A percentile compares a stretch with the other conserved stretches of the same genome.
Conservation (phyloP, 306 rosid genomes). For the Sesbania bispinosa region DNA sequence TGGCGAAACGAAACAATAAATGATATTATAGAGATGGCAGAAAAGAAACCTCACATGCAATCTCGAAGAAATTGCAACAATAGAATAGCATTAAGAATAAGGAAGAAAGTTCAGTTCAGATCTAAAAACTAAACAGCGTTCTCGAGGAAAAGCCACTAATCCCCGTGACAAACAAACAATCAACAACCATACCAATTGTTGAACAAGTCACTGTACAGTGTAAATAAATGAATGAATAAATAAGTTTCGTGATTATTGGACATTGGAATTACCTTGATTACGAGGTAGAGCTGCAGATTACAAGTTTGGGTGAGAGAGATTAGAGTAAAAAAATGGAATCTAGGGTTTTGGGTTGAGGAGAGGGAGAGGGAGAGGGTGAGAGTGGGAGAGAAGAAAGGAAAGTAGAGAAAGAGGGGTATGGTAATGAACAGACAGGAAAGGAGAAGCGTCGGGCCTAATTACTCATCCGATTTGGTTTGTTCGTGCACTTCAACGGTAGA, state of each 20-base stretch:
- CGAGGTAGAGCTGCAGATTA: neutral
- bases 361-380: neutral
- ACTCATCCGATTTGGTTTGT: too few species aligned
- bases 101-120: neutral
- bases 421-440: too few species aligned
- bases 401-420: too few species aligned
- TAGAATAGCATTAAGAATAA: neutral
- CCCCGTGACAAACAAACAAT: neutral
- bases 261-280: slow-evolving; percentile 33
- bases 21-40: neutral
- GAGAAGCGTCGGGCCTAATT: too few species aligned
- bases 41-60: neutral
- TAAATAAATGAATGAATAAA: neutral
- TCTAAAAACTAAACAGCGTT: neutral
- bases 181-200: neutral
- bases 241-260: neutral
- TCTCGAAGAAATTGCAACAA: neutral
- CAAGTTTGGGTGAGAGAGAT: neutral
- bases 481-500: too few species aligned
- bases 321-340: neutral
- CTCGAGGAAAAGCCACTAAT: neutral
- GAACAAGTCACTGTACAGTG: neutral
- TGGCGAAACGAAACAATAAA: neutral
- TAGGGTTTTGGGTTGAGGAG: slow-evolving; percentile 17
- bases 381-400: neutral